Base-by-base conservation (phyloP, 768 basidiomycete species). In the Daedalea quercina region DNA sequence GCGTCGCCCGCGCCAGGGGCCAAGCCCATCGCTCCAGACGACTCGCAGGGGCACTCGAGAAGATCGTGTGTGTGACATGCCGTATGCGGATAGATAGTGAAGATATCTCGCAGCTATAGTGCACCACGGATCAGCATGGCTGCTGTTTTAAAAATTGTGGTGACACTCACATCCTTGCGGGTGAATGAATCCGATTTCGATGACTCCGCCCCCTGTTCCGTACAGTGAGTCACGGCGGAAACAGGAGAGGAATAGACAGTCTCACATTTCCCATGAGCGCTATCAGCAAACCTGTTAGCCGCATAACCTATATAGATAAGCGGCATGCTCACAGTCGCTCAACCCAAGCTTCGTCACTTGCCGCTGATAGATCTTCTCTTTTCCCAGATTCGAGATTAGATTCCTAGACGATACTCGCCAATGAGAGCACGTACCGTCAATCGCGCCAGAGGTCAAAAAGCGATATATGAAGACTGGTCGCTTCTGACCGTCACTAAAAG, bases 321-420 rank as follows among this genome's bases (percentile, higher is more conserved):
- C 65, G 49, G 24, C 58, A 7, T 15, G 73, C 83, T 69, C 60
- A 90, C 89, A 90, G 58, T 90, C 82, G 57, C 91, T 93, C 44
- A 98, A 70, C 3, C 91, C 94, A 11, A 91, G 78, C 69, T 98
- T 98, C 17, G 91, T 96, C 26, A 97, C 84, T 68, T 97, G 94
- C 53, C 95, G 78, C 67, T 97, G 91, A 64, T 80, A 94, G 22
- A 95, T 91, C 71, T 94, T 93, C 70, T 92, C 89, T 90, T 60
- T 2, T 28, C 26, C 31, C 44, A 59, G 12, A 3, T 25, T 44
- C 23, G 54, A 13, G 8, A 11, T 50, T 69, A 54, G 65, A 54
- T 69, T 56, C 58, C 7, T 45, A 22, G n/a, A n/a, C n/a, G n/a
- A n/a, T n/a, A n/a, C n/a, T n/a, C n/a, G n/a, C n/a, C n/a, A n/a